Conservation (phyloP, 192 early-diverging fungal species). For the Dispira parvispora region DNA sequence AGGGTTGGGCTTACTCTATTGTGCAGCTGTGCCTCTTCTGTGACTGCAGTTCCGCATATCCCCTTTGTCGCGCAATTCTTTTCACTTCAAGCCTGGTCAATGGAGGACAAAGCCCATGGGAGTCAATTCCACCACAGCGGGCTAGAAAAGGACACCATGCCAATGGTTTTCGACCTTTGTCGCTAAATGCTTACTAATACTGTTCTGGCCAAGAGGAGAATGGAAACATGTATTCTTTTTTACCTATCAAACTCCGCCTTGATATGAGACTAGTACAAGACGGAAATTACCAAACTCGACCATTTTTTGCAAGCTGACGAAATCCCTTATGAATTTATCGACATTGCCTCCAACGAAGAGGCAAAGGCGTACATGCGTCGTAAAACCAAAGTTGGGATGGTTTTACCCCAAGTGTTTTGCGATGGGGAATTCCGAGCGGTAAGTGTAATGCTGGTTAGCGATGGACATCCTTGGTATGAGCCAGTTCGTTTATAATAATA, state of each 20-base stretch:
- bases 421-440: constrained; percentile 30
- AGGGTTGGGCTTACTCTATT: neutral
- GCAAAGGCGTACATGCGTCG: constrained; percentile 30
- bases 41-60: neutral
- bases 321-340: constrained; percentile 33
- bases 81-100: neutral
- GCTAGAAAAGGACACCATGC: neutral
- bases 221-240: neutral
- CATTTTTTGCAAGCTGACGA: constrained; percentile 26
- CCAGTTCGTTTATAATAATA: too few species aligned
- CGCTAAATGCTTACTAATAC: neutral
- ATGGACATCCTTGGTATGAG: neutral
- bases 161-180: neutral
- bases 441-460: neutral
- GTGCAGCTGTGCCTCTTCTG: neutral
- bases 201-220: neutral
- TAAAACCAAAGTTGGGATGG: constrained; percentile 29
- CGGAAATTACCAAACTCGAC: constrained; percentile 7
- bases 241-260: neutral
- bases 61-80: too few species aligned
- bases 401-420: constrained; percentile 29
- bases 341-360: constrained; percentile 28
- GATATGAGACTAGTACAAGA: constrained; percentile 1
- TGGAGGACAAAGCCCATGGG: too few species aligned
- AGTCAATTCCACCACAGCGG: neutral